Conservation (phyloP, 1,284 basidiomycete genomes). For the Tranzscheliella williamsii region DNA sequence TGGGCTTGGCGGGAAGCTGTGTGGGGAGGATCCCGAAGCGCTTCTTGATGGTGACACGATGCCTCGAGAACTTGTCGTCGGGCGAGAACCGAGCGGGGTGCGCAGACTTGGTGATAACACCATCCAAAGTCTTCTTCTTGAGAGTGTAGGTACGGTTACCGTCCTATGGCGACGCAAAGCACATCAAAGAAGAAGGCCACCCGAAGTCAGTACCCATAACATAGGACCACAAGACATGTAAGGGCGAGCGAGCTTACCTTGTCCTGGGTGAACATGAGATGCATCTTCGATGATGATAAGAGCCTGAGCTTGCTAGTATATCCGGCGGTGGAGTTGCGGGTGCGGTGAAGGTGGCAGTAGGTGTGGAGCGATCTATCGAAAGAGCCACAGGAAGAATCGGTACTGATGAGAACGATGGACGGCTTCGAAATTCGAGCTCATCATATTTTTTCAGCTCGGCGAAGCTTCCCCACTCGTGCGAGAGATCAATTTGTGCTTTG, state of each 20-base stretch:
- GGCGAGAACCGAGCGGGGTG: slow-evolving; percentile 60
- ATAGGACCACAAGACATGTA: neutral
- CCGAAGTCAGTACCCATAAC: neutral
- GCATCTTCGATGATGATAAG: slow-evolving; percentile 51
- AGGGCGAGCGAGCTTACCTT: slow-evolving; percentile 34
- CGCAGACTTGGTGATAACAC: slow-evolving; percentile 54
- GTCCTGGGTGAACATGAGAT: slow-evolving; percentile 59
- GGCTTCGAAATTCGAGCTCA: no score
- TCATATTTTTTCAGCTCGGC: no score
- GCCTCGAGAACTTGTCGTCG: slow-evolving; percentile 60
- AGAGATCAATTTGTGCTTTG: no score
- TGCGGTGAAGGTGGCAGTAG: no score
- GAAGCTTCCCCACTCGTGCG: no score
- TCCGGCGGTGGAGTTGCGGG: no score
- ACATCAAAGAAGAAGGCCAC: neutral
- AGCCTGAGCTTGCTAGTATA: no score
- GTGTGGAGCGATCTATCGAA: no score
- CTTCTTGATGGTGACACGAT: slow-evolving; percentile 59
- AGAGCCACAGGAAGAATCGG: no score
- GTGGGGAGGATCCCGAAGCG: slow-evolving; percentile 57
- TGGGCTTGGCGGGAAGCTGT: slow-evolving; percentile 47
- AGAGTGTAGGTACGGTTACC: slow-evolving; percentile 60
- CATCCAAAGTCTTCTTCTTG: slow-evolving; percentile 54
- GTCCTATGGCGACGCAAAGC: slow-evolving; percentile 24
- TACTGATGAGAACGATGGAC: no score